Percentiles rank a stretch among this genome's conserved stretches.
Conservation (phyloP, 495 filamentous ascomycete species). For the Aspergillus avenaceus region DNA sequence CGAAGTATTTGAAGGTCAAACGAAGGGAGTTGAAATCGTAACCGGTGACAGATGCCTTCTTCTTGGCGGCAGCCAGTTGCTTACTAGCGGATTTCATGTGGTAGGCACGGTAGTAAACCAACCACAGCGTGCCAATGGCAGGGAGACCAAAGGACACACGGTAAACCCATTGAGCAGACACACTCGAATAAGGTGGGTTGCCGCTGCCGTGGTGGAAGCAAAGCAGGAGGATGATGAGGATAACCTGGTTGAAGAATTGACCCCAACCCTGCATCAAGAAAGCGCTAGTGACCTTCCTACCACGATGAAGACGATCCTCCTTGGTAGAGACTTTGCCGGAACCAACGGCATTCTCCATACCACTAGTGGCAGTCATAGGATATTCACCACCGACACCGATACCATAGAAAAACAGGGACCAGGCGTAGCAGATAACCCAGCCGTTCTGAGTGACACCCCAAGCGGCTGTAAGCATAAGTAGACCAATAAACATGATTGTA, state of each 20-base stretch:
- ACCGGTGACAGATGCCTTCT: conserved; percentile 78
- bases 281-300: conserved; percentile 84
- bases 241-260: conserved; percentile 83
- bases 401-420: conserved; percentile 86
- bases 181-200: conserved; percentile 65
- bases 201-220: conserved; percentile 74
- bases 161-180: conserved; percentile 78
- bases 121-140: conserved; percentile 84
- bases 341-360: conserved; percentile 86
- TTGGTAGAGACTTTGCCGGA: conserved; percentile 81
- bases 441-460: conserved; percentile 82
- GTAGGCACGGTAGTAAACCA: conserved; percentile 84
- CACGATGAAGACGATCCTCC: conserved; percentile 88
- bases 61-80: conserved; percentile 72
- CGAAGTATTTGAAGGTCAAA: conserved; percentile 73
- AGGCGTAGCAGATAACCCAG: conserved; percentile 91
- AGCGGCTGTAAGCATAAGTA: conserved; percentile 79
- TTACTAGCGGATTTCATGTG: conserved; percentile 78
- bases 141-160: conserved; percentile 81
- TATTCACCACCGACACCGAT: conserved; percentile 90
- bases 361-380: conserved; percentile 91
- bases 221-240: conserved; percentile 76
- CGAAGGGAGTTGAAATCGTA: conserved; percentile 80
- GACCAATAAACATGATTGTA: conserved; percentile 84
- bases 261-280: conserved; percentile 98